Evolutionary conservation across 75 land plant genomes (phyloP).

Genomic region (Azolla pinnata): DNA sequence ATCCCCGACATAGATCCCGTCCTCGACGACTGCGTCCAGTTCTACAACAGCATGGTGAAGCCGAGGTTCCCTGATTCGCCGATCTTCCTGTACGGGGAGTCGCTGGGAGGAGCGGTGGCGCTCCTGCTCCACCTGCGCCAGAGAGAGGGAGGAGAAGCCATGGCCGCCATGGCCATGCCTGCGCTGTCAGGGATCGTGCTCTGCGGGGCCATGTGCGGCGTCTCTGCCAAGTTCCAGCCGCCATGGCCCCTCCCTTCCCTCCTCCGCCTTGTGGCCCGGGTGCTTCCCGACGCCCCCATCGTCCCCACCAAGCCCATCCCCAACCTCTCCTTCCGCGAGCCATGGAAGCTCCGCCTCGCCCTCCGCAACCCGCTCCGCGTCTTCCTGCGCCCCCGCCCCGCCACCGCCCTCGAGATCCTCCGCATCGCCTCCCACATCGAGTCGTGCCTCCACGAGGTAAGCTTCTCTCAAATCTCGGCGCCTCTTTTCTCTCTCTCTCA

Average conservation of each 20-base stretch:
- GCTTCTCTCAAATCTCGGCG: too few relatives aligned
- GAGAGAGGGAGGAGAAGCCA: constrained; percentile 15
- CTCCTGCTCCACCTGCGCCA: constrained; percentile 33
- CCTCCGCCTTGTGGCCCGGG: constrained; percentile 27
- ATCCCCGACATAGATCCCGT: constrained; percentile 75
- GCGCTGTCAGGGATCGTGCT: constrained; percentile 42
- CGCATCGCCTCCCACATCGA: constrained; percentile 18
- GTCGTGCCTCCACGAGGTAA: constrained; percentile 19
- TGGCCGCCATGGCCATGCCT: too few relatives aligned
- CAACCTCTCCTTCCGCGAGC: constrained; percentile 72
- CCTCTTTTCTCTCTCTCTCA: too few relatives aligned
- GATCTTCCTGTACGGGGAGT: constrained; percentile 45
- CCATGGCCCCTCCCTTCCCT: constrained; percentile 42
- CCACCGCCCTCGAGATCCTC: constrained; percentile 20
- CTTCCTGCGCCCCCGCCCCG: constrained; percentile 23
- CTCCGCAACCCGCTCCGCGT: constrained; percentile 49
- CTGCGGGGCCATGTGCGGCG: constrained; percentile 47
- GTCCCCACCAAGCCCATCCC: constrained; percentile 66
- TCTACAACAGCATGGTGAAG: constrained; percentile 41
- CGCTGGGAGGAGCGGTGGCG: constrained; percentile 49
- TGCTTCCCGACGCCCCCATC: constrained; percentile 62
- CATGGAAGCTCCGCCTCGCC: constrained; percentile 76
- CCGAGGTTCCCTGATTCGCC: constrained; percentile 32
- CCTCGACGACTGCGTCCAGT: constrained; percentile 67
- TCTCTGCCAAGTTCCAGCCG: constrained; percentile 41